phyloP scores from a whole-genome alignment of 2,329 filamentous ascomycete genomes.

The Canariomyces notabilis region DNA sequence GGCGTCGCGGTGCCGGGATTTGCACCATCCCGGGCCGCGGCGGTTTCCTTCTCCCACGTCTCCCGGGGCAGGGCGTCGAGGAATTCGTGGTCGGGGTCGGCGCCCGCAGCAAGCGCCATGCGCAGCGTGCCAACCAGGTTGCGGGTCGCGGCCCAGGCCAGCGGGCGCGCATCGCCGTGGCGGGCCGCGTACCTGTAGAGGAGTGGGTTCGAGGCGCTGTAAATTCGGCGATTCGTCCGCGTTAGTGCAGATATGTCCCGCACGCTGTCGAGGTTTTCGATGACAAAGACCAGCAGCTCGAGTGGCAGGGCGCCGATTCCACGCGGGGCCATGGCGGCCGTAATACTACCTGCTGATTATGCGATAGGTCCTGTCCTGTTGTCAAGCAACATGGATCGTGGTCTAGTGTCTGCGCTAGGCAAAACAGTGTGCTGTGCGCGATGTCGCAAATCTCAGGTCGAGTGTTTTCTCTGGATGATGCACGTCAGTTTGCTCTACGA shows the following conservation, averaged over 20 bases:
- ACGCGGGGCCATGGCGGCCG: constrained; percentile 3
- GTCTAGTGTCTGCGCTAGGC: no score
- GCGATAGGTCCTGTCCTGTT: no score
- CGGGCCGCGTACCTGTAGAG: constrained; percentile 25
- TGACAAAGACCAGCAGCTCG: constrained; percentile 26
- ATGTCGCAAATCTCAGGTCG: no score
- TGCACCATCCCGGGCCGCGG: constrained; percentile 5
- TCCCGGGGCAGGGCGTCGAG: constrained; percentile 12
- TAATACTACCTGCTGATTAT: no score
- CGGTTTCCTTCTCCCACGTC: constrained; percentile 14
- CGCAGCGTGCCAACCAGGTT: constrained; percentile 23
- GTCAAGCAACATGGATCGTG: no score
- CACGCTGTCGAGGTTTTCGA: constrained; percentile 21
- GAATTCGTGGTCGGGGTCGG: constrained; percentile 24
- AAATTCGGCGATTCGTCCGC: constrained; percentile 20
- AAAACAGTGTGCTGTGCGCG: no score
- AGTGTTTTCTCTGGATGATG: no score
- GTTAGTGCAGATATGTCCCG: constrained; percentile 26
- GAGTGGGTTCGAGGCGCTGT: constrained; percentile 21
- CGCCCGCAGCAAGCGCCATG: constrained; percentile 24
- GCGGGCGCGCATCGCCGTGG: constrained; percentile 16
- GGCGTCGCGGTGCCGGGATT: not conserved
- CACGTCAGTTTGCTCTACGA: no score
- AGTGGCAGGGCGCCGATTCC: constrained; percentile 22
- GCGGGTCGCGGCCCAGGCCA: constrained; percentile 26